These are phyloP conservation scores for Yarrowia bubula DNA, from an alignment of 805 yeast species.

Conservation along the genomic window DNA sequence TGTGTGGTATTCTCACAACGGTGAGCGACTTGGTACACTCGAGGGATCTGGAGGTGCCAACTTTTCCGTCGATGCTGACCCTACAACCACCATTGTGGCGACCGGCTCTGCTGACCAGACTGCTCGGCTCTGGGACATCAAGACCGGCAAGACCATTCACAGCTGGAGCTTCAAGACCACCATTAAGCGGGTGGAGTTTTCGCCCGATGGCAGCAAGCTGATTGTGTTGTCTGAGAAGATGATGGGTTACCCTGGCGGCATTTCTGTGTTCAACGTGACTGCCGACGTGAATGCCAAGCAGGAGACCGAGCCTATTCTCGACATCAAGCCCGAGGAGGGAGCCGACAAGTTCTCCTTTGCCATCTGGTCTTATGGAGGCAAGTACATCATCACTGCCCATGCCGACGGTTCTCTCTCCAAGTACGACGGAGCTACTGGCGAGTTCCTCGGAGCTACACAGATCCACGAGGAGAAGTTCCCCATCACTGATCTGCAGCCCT, in stretches of 20 bases:
- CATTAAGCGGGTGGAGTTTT: conserved; percentile 86
- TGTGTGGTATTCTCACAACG: conserved; percentile 92
- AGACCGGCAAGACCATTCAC: conserved; percentile 70
- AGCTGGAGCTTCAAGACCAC: conserved; percentile 78
- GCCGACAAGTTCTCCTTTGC: conserved; percentile 51
- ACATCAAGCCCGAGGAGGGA: conserved; percentile 58
- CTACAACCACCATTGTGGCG: conserved; percentile 60
- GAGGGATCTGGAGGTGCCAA: conserved; percentile 89
- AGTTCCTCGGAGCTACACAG: conserved; percentile 53
- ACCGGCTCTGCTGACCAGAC: conserved; percentile 92
- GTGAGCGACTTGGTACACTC: conserved; percentile 94
- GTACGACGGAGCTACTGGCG: conserved; percentile 74
- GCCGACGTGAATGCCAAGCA: conserved; percentile 49
- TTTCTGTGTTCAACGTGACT: conserved; percentile 64
- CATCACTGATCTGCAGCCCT: conserved; percentile 86
- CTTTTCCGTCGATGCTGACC: conserved; percentile 88
- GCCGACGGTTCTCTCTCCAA: conserved; percentile 82
- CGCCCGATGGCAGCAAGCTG: conserved; percentile 65
- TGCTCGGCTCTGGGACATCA: conserved; percentile 79
- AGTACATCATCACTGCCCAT: conserved; percentile 79
- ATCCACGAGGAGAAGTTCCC: conserved; percentile 60
- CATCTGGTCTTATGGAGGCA: conserved; percentile 77
- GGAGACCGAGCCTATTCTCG: conserved; percentile 52
- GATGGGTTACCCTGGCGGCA: conserved; percentile 82
- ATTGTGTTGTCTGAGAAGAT: conserved; percentile 84